Evolutionary conservation across 495 filamentous ascomycete genomes (phyloP), one percentile per base, ranked within the genome.

Genomic region (Hypoxylon fragiforme): DNA sequence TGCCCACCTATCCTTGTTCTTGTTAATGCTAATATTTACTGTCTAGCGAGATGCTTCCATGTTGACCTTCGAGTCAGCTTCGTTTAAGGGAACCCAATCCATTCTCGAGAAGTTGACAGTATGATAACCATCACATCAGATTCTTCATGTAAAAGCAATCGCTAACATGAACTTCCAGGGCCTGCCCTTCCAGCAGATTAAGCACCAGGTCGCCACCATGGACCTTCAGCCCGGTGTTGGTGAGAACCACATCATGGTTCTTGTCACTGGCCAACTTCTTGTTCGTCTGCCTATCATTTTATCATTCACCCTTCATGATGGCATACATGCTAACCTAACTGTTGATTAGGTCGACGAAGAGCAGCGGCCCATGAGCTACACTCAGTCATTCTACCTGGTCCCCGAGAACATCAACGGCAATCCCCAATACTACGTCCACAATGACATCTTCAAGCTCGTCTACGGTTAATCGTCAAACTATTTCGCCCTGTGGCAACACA

Each of bases 381-480:
- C 84, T 24, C 91, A 97, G 76, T 70, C 75, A 21, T 97, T 96
- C 80, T 87, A 91, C 61, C 83, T 97, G 37, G 67, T 80, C 53
- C 86, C 85, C 28, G 87, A 92, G 20, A 74, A 71, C n/a, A 8
- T 60, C 19, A 87, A 84, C 46, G 50, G 50, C 3, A 34, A 44
- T 42, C 34, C 43, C 35, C 83, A 77, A 72, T 96, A 85, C 77
- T 95, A 81, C 68, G 85, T 97, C 64, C 85, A 84, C 75, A 96
- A 96, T 78, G 91, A 97, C 67, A 74, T 96, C 73, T 97, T 96
- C 83, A 85, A 85, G 60, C 79, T 97, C 50, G 78, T 92, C 56
- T 91, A 88, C 73, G 69, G 69, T 51, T 77, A 65, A 40, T 50
- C 31, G 21, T 47, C 12, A 4, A 28, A 28, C 9, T 4, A 28